Percentiles rank a stretch among this genome's conserved stretches.
Evolutionary conservation across 73 alveolate species (phyloP).

Genomic region (Paramecium octaurelia): DNA sequence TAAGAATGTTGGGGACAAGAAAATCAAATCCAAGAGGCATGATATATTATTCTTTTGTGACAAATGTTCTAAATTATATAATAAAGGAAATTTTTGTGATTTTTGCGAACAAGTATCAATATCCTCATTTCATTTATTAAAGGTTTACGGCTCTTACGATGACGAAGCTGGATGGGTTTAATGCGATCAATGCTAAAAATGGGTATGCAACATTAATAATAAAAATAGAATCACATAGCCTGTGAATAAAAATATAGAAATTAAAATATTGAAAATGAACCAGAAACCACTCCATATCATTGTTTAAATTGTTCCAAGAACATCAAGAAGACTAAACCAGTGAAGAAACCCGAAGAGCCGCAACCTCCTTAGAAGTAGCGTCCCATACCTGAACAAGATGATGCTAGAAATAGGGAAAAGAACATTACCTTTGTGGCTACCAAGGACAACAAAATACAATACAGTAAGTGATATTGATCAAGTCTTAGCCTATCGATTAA

Average conservation of each 20-base stretch:
- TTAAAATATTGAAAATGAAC: conserved; percentile 11
- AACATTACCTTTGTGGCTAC: conserved; percentile 36
- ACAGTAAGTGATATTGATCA: background rate
- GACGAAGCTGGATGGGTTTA: conserved; percentile 45
- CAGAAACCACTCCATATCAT: conserved; percentile 25
- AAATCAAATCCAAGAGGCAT: background rate
- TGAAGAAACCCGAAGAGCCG: background rate
- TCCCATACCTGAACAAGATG: background rate
- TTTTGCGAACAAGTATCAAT: conserved; percentile 22
- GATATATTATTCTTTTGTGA: conserved; percentile 18
- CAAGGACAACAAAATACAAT: conserved; percentile 24
- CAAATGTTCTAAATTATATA: conserved; percentile 25
- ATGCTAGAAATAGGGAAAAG: conserved; percentile 8
- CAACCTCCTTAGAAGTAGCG: background rate
- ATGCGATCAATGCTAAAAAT: conserved; percentile 31
- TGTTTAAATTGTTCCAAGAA: background rate
- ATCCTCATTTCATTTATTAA: background rate
- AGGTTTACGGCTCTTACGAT: conserved; percentile 41
- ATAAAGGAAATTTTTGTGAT: conserved; percentile 46
- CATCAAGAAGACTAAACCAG: background rate
- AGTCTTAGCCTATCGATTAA: background rate
- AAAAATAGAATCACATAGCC: conserved; percentile 1
- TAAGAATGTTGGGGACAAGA: background rate
- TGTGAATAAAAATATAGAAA: conserved; percentile 31
- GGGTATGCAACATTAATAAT: background rate